Base-by-base conservation (phyloP, 306 rosid species). In the Canavalia gladiata region DNA sequence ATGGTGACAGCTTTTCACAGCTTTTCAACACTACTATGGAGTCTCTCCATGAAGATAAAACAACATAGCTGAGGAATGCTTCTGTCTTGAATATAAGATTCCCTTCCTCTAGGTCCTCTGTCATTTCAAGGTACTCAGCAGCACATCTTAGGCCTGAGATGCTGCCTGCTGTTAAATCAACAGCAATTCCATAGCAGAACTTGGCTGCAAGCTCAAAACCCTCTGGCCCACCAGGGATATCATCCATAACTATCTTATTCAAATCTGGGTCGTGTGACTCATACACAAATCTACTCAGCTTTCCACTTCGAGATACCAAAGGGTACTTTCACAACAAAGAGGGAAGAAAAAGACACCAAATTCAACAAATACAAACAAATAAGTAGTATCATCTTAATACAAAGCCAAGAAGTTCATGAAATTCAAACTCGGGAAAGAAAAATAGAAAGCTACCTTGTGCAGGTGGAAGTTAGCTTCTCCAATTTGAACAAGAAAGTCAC, bases 81-180 rank as follows among this genome's bases (percentile, higher is more conserved):
- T 96, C 99, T 11, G 99, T 92, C 84, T 96, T 96, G 91, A 96
- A 96, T 67, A 96, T 93, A 50, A 96, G 93, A 69, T 96, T 96
- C 39, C 99, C 98, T 89, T 96, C 99, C 79, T 96, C 99, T 50
- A 96, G 37, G 78, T 96, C 99, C 76, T 96, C 99, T 6, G 98
- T 95, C 99, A 95, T 95, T 86, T 95, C 99, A 54, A 95, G 88
- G 31, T 86, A 95, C 86, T 96, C 99, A 1, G 99, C 92, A 74
- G 98, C 91, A 88, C 99, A 96, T 85, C 99, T 90, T 18, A 96
- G 87, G 79, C 98, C 99, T 5, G 99, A 96, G 66, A 96, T 96
- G 8, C 92, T 96, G 63, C 95, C 94, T 59, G 99, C 98, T 37
- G 97, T 92, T 82, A 96, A 90, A 88, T 96, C 99, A 83, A 96